A percentile compares a stretch with the other conserved stretches of the same genome.
Evolutionary conservation across 352 stramenopile genomes (phyloP).

Genomic region (Globisporangium barbulae): DNA sequence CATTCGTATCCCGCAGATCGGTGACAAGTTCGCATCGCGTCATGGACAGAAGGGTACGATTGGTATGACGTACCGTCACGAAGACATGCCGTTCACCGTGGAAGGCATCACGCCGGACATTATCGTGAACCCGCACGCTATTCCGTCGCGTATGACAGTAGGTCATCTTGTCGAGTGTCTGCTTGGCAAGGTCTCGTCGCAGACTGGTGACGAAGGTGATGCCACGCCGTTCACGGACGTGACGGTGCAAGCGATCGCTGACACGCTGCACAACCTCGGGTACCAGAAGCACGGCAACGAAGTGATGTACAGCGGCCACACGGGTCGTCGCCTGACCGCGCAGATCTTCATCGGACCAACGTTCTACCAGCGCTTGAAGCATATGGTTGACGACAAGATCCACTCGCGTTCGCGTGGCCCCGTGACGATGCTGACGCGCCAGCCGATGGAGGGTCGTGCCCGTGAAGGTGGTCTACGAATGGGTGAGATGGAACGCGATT

Average conservation of each 20-base stretch:
- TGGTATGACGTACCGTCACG: slow-evolving; percentile 99
- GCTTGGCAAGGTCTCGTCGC: slow-evolving; percentile 96
- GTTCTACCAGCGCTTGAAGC: slow-evolving; percentile 99
- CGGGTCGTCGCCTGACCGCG: slow-evolving; percentile 93
- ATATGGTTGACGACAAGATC: slow-evolving; percentile 99
- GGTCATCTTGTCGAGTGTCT: slow-evolving; percentile 99
- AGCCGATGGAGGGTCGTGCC: slow-evolving; percentile 98
- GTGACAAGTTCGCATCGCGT: slow-evolving; percentile 97
- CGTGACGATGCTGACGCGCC: slow-evolving; percentile 97
- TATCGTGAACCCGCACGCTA: slow-evolving; percentile 99
- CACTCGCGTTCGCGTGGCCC: slow-evolving; percentile 94
- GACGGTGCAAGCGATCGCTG: slow-evolving; percentile 97
- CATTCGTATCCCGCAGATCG: slow-evolving; percentile 98
- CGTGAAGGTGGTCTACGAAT: slow-evolving; percentile 98
- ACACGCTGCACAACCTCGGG: slow-evolving; percentile 93
- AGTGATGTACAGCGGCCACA: slow-evolving; percentile 99
- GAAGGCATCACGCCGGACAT: slow-evolving; percentile 99
- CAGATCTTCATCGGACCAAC: slow-evolving; percentile 99
- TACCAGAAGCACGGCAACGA: slow-evolving; percentile 99
- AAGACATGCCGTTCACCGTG: slow-evolving; percentile 99
- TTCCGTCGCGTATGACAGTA: slow-evolving; percentile 99
- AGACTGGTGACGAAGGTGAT: slow-evolving; percentile 97
- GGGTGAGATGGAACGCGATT: slow-evolving; percentile 99
- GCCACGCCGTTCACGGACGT: slow-evolving; percentile 99
- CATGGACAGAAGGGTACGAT: slow-evolving; percentile 94